These are phyloP conservation scores for Plasmodium coatneyi DNA, from an alignment of 169 alveolate species.

Conservation along the genomic window DNA sequence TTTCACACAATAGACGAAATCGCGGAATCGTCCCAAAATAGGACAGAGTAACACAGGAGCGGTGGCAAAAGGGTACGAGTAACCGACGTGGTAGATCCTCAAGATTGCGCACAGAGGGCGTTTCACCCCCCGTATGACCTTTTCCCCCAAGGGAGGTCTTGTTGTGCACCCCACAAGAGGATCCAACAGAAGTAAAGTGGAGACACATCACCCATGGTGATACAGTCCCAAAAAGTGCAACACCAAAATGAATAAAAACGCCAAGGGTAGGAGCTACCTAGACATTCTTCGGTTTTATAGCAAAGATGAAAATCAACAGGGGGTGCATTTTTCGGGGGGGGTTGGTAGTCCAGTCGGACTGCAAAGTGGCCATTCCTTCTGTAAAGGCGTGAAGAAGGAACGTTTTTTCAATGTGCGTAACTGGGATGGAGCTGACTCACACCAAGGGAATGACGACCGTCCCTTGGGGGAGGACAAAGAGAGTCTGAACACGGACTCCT, in stretches of 20 bases:
- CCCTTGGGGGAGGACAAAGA: not conserved
- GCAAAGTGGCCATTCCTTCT: not conserved
- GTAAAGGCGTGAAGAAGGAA: not conserved
- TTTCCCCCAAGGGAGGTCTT: too few species aligned
- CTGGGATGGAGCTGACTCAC: not conserved
- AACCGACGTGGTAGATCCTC: too few species aligned
- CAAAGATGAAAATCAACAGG: constrained; percentile 16
- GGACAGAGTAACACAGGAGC: too few species aligned
- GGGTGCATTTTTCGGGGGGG: not conserved
- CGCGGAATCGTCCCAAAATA: too few species aligned
- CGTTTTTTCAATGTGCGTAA: not conserved
- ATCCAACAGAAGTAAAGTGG: not conserved
- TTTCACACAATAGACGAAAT: not conserved
- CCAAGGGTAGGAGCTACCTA: constrained; percentile 13
- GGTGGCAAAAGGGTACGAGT: too few species aligned
- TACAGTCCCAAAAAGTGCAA: not conserved
- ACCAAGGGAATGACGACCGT: not conserved
- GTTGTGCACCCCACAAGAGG: not conserved
- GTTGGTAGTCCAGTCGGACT: not conserved
- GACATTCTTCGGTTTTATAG: constrained; percentile 44
- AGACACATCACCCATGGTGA: not conserved
- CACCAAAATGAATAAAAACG: constrained; percentile 9
- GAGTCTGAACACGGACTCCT: not conserved
- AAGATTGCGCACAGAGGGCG: too few species aligned
- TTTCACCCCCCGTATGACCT: too few species aligned